Evolutionary conservation across 345 rosid genomes (phyloP).

Genomic region (Turnera subulata): DNA sequence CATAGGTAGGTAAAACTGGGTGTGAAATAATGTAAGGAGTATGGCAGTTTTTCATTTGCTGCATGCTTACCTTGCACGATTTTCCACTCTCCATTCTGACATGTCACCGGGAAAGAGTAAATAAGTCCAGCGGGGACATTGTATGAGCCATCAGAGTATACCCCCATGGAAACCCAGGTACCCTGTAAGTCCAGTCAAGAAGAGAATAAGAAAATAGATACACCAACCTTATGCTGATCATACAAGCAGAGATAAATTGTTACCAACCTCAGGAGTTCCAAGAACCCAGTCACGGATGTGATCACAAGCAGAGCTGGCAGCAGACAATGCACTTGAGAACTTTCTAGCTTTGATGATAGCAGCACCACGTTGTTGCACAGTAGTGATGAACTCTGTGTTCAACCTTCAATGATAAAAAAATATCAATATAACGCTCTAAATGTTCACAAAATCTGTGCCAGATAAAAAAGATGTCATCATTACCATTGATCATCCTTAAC

Average conservation of each 20-base stretch:
- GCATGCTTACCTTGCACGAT: conserved; percentile 74
- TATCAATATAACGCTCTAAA: background rate
- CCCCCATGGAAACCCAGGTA: conserved; percentile 98
- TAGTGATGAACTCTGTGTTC: conserved; percentile 74
- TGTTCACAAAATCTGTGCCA: background rate
- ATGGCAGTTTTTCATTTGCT: background rate
- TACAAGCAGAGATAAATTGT: background rate
- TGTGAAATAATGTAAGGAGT: no score
- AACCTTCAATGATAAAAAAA: conserved; percentile 46
- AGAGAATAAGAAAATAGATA: background rate
- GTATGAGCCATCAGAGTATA: conserved; percentile 97
- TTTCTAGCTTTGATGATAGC: conserved; percentile 97
- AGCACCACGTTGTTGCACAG: conserved; percentile 99
- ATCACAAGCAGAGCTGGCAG: conserved; percentile 98
- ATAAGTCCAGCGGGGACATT: conserved; percentile 89
- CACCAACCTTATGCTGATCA: background rate
- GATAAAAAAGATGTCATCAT: conserved; percentile 1
- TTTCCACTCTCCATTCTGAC: conserved; percentile 80
- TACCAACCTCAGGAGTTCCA: conserved; percentile 88
- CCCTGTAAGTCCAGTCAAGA: conserved; percentile 44
- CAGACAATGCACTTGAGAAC: conserved; percentile 94
- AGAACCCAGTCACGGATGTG: conserved; percentile 99
- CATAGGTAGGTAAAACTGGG: no score
- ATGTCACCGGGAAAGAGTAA: conserved; percentile 95
- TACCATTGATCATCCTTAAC: conserved; percentile 86